Evolutionary conservation across 169 alveolate species (phyloP).

Genomic region (Cryptosporidium bovis): DNA sequence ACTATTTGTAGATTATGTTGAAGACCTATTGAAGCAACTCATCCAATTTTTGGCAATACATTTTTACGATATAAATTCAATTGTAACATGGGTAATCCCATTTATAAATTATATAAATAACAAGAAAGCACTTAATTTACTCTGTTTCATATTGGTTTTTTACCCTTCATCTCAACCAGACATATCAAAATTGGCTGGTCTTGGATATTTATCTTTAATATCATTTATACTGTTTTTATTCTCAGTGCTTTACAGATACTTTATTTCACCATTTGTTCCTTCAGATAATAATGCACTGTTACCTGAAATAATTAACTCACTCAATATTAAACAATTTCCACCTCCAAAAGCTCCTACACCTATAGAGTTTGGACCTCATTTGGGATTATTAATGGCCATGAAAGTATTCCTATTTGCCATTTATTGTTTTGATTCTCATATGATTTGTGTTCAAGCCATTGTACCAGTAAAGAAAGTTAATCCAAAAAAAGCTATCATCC

Average conservation of each 20-base stretch:
- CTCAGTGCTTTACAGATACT: slow-evolving; percentile 44
- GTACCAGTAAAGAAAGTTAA: slow-evolving; percentile 13
- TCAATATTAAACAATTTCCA: not conserved
- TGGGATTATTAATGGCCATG: slow-evolving; percentile 34
- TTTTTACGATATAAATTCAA: slow-evolving; percentile 3
- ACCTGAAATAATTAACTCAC: too few relatives aligned
- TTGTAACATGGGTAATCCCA: not conserved
- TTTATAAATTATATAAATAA: slow-evolving; percentile 11
- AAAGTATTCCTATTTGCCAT: slow-evolving; percentile 61
- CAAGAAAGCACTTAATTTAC: slow-evolving; percentile 2
- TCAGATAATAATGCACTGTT: too few relatives aligned
- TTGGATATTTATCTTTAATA: slow-evolving; percentile 30
- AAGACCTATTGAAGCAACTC: slow-evolving; percentile 34
- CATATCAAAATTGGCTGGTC: slow-evolving; percentile 51
- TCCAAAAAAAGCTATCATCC: slow-evolving; percentile 12
- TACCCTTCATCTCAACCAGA: slow-evolving; percentile 36
- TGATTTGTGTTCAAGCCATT: slow-evolving; percentile 64
- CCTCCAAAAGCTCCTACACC: slow-evolving; percentile 11
- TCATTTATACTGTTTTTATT: slow-evolving; percentile 43
- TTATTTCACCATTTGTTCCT: slow-evolving; percentile 50
- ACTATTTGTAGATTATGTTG: slow-evolving; percentile 54
- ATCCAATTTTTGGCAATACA: slow-evolving; percentile 14
- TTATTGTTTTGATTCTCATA: slow-evolving; percentile 58
- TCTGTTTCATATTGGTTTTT: slow-evolving; percentile 34
- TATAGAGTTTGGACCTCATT: slow-evolving; percentile 55